Base-by-base conservation (phyloP, 2,329 filamentous ascomycete species). In the Penicillium fuscoglaucum region DNA sequence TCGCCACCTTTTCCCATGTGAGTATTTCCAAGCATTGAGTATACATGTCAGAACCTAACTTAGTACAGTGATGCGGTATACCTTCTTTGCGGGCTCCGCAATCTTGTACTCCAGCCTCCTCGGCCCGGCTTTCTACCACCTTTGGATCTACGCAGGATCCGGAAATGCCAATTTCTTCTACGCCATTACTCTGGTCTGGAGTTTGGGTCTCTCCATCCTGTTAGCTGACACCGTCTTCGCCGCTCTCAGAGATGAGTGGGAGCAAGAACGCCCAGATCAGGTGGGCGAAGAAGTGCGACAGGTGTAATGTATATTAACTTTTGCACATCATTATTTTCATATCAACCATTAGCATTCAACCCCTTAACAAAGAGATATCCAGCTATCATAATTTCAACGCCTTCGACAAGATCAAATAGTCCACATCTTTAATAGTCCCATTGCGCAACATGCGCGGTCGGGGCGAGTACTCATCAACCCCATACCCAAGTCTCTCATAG, bases 81-180 rank as follows among this genome's bases (percentile, higher is more conserved):
- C 90, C 0, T 99, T 97, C 73, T 84, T 98, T 61, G 88, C 91
- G 12, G 84, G 90, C 1, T 87, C 92, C 0, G 90, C 90, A 2
- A 82, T 99, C 40, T 79, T 98, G 10, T 99, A 99, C 74, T 88
- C 91, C 26, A 89, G 88, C 3, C 88, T 96, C 61, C 83, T 99
- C 0, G 95, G 95, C 0, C 95, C 95, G 1, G 92, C 93, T 0
- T 99, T 99, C 73, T 96, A 98, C 74, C 88, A 99, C 72, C 81
- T 99, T 6, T 99, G 95, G 95, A 93, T 99, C 58, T 99, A 98
- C 71, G 95, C 95, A 2, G 95, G 95, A 50, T 96, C 92, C 57
- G 95, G 95, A 29, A 99, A 99, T 70, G 95, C 95, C 59, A 99
- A 99, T 74, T 99, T 99, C 79, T 99, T 99, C 79, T 99, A 99